Conservation (phyloP, 2,329 filamentous ascomycete species). For the Knoxdaviesia capensis region DNA sequence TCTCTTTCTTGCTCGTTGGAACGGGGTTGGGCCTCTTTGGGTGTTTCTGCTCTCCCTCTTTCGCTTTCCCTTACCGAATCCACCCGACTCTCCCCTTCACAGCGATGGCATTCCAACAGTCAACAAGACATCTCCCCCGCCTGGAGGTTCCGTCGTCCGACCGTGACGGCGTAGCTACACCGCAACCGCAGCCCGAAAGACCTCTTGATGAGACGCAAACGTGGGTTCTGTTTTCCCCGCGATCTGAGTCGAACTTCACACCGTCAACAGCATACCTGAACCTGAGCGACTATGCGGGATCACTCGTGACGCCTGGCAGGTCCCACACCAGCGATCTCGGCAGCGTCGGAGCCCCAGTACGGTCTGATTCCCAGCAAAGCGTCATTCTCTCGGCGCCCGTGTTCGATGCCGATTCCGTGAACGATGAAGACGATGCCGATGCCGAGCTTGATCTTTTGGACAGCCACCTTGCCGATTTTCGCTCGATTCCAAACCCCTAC, state of each 20-base stretch:
- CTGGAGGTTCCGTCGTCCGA: not conserved
- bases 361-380: slow-evolving; percentile 3
- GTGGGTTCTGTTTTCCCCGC: slow-evolving; percentile 88
- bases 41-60: too few relatives aligned
- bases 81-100: too few relatives aligned
- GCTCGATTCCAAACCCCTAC: slow-evolving; percentile 32
- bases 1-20: too few relatives aligned
- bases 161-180: not conserved
- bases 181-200: slow-evolving; percentile 12
- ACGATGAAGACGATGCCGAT: slow-evolving; percentile 36
- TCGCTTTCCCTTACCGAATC: too few relatives aligned
- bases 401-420: not conserved
- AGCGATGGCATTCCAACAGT: slow-evolving; percentile 39
- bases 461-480: slow-evolving; percentile 76
- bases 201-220: slow-evolving; percentile 54
- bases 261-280: slow-evolving; percentile 37
- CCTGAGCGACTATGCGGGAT: slow-evolving; percentile 45
- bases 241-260: slow-evolving; percentile 25
- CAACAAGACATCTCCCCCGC: slow-evolving; percentile 31
- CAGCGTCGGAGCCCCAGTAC: slow-evolving; percentile 29
- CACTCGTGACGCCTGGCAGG: slow-evolving; percentile 44
- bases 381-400: slow-evolving; percentile 15
- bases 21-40: too few relatives aligned
- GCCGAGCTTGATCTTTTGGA: slow-evolving; percentile 83
- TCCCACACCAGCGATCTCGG: slow-evolving; percentile 66